phyloP scores from a whole-genome alignment of 2,329 filamentous ascomycete species.

The Pestalotiopsis sp. region DNA sequence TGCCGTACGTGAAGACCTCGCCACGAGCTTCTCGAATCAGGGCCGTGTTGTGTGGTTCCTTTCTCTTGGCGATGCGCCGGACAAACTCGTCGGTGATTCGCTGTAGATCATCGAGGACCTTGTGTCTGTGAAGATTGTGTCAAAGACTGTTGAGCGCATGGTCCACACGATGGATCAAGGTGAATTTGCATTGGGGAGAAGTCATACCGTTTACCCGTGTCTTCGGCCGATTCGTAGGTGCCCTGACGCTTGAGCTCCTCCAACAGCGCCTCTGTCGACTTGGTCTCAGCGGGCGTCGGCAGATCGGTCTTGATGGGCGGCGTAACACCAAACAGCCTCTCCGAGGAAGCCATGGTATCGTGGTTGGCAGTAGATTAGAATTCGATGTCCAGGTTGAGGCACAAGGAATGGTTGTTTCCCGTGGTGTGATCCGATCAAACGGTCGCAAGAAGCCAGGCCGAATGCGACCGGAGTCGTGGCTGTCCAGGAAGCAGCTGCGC shows the following conservation, averaged over 20 bases:
- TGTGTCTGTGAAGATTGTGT: conserved; percentile 50
- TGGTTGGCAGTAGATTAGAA: neutral
- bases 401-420: neutral
- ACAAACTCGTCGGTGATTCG: conserved; percentile 85
- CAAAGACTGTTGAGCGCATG: neutral
- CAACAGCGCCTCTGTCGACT: conserved; percentile 76
- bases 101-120: conserved; percentile 77
- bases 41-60: conserved; percentile 70
- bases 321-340: conserved; percentile 65
- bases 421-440: neutral
- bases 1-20: conserved; percentile 94
- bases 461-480: neutral
- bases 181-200: neutral
- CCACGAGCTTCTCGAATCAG: conserved; percentile 84
- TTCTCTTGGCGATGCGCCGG: conserved; percentile 73
- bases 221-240: conserved; percentile 84
- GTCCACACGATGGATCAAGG: neutral
- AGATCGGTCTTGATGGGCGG: conserved; percentile 77
- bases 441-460: neutral
- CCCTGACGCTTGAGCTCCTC: conserved; percentile 85
- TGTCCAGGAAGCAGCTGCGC: neutral
- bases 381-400: neutral
- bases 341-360: conserved; percentile 19
- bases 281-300: conserved; percentile 76
- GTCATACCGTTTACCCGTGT: conserved; percentile 77